phyloP scores from a whole-genome alignment of 1,284 basidiomycete genomes.

The Ustilago cynodontis region DNA sequence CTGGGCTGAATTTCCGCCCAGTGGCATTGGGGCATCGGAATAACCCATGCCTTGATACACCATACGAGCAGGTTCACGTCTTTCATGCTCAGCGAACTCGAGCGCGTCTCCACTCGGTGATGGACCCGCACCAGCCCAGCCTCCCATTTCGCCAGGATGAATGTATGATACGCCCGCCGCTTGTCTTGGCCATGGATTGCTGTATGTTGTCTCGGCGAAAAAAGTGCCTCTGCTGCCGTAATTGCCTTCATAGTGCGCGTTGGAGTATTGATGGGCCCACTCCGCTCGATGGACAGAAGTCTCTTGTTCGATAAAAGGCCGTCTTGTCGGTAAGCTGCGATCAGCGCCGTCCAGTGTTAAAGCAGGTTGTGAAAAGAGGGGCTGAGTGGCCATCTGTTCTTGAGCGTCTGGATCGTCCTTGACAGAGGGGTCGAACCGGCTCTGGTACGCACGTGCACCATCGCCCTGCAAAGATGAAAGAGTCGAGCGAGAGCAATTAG shows the following conservation, averaged over 20 bases:
- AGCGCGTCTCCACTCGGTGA: not conserved
- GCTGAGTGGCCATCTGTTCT: not conserved
- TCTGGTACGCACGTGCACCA: not conserved
- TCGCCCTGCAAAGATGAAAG: slow-evolving; percentile 1
- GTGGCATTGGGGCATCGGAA: not conserved
- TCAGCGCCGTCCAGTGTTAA: not conserved
- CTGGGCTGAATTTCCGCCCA: slow-evolving; percentile 1
- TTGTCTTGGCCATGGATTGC: slow-evolving; percentile 25
- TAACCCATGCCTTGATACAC: slow-evolving; percentile 3
- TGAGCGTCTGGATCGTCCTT: slow-evolving; percentile 16
- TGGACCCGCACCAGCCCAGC: slow-evolving; percentile 1
- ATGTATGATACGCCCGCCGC: not conserved
- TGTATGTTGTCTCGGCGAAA: not conserved
- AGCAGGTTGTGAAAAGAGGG: not conserved
- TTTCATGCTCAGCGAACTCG: not conserved
- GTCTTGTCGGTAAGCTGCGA: not conserved
- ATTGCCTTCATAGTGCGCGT: not conserved
- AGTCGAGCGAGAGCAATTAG: not conserved
- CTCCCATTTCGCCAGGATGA: not conserved
- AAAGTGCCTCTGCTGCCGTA: not conserved
- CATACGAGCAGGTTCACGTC: slow-evolving; percentile 3
- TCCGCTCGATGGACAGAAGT: slow-evolving; percentile 3
- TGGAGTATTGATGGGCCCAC: not conserved
- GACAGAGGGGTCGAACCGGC: slow-evolving; percentile 2
- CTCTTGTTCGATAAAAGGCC: not conserved